Conservation (phyloP, 2,329 filamentous ascomycete genomes). For the Hortaea werneckii region DNA sequence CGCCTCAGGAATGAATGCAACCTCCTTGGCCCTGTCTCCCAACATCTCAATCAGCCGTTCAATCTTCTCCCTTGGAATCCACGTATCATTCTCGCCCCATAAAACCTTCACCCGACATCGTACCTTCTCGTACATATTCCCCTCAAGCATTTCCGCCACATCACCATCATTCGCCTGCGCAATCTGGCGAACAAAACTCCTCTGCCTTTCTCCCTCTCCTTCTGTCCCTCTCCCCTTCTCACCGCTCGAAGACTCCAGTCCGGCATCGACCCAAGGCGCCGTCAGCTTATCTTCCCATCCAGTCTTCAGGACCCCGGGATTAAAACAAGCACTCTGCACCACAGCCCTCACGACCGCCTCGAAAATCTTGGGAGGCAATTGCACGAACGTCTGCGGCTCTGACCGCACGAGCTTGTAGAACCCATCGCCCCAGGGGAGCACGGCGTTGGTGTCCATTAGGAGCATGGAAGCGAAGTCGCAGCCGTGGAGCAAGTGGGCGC, state of each 20-base stretch:
- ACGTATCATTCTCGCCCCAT: slow-evolving; percentile 36
- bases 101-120: slow-evolving; percentile 29
- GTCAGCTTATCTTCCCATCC: slow-evolving; percentile 30
- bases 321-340: slow-evolving; percentile 30
- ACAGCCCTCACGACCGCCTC: slow-evolving; percentile 31
- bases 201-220: slow-evolving; percentile 18
- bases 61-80: slow-evolving; percentile 34
- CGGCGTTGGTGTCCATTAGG: slow-evolving; percentile 35
- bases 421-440: slow-evolving; percentile 34
- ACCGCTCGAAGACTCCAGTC: neutral
- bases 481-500: slow-evolving; percentile 29
- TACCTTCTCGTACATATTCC: slow-evolving; percentile 27
- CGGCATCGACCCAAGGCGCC: slow-evolving; percentile 20
- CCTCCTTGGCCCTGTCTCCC: slow-evolving; percentile 21
- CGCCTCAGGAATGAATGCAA: slow-evolving; percentile 30
- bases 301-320: slow-evolving; percentile 12
- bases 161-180: slow-evolving; percentile 27
- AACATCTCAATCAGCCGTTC: slow-evolving; percentile 22
- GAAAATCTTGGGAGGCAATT: slow-evolving; percentile 27
- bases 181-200: slow-evolving; percentile 34
- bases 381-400: slow-evolving; percentile 15
- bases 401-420: slow-evolving; percentile 33
- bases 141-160: slow-evolving; percentile 30
- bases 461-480: slow-evolving; percentile 31
- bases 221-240: no score